Conservation (phyloP, 2,329 filamentous ascomycete species). For the Xylariaceae sp. region DNA sequence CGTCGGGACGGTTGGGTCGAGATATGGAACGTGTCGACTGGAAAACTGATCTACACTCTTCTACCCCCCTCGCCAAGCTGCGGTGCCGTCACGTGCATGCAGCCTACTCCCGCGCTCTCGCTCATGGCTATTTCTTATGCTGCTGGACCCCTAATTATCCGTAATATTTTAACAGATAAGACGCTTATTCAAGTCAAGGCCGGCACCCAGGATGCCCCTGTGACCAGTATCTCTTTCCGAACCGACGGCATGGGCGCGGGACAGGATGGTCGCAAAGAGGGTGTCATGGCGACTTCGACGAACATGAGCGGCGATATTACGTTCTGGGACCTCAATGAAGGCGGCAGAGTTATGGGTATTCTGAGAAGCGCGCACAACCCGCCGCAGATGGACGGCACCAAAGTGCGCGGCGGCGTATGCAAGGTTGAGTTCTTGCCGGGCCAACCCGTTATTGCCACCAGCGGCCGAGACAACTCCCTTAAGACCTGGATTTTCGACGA, state of each 20-base stretch:
- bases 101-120: slow-evolving; percentile 78
- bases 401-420: slow-evolving; percentile 72
- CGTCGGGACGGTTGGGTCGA: slow-evolving; percentile 84
- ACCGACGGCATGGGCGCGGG: slow-evolving; percentile 85
- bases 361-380: slow-evolving; percentile 84
- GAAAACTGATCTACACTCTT: slow-evolving; percentile 85
- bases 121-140: slow-evolving; percentile 84
- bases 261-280: slow-evolving; percentile 75
- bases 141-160: slow-evolving; percentile 70
- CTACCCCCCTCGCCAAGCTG: slow-evolving; percentile 66
- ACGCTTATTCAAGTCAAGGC: slow-evolving; percentile 64
- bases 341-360: slow-evolving; percentile 79
- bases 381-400: slow-evolving; percentile 49
- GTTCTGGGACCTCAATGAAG: slow-evolving; percentile 91
- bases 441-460: slow-evolving; percentile 84
- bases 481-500: slow-evolving; percentile 97
- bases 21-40: slow-evolving; percentile 95
- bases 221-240: slow-evolving; percentile 83
- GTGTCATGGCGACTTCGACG: slow-evolving; percentile 91
- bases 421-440: slow-evolving; percentile 84
- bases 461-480: slow-evolving; percentile 86
- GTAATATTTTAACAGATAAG: slow-evolving; percentile 76
- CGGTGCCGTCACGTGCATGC: slow-evolving; percentile 79
- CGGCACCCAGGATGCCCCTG: slow-evolving; percentile 57
- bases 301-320: slow-evolving; percentile 78